Base-by-base conservation (phyloP, 148 eudicot species). In the Persicaria maculosa region DNA sequence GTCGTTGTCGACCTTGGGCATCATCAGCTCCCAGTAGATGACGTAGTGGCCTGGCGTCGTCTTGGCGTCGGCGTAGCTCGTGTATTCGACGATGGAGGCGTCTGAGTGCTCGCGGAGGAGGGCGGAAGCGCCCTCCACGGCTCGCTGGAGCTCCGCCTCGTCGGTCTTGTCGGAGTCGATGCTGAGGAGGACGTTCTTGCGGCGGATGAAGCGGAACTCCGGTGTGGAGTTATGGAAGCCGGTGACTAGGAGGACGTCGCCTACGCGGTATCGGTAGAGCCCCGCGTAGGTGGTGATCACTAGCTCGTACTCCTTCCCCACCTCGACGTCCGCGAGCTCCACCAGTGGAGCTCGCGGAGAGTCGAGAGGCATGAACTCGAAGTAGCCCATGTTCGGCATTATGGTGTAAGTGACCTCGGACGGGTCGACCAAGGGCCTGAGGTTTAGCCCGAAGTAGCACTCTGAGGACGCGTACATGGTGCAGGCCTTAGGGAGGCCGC, bases 381-480 rank as follows among this genome's bases (percentile, higher is more conserved):
- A 93, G 72, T 86, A 93, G 4, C 78, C 97, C 93, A 93, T 81
- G 72, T 93, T 93, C 0, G 97, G 97, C 89, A 93, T 72, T 44
- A 93, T 87, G 17, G 97, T 93, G 75, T 93, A 93, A 9, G 89
- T 75, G 0, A 90, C 93, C 20, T 93, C 91, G 0, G 85, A 81
- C 0, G 97, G 97, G 31, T 84, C 79, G 7, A 79, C 74, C 82
- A 93, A 73, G 0, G 97, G 97, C 74, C 78, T 83, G 36, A 93
- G 77, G 44, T 93, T 93, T 14, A 90, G 79, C 44, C 97, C 97
- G 50, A 93, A 90, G 36, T 83, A 93, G 61, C 90, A 90, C 82
- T 88, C 92, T 0, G 92, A 88, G 0, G 92, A 86, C 1, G 90
- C 92, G 25, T 88, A 88, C 90, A 90, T 90, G 0, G 91, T 88